These are phyloP conservation scores for Lagerstroemia speciosa DNA, from an alignment of 345 rosid species.

Conservation along the genomic window DNA sequence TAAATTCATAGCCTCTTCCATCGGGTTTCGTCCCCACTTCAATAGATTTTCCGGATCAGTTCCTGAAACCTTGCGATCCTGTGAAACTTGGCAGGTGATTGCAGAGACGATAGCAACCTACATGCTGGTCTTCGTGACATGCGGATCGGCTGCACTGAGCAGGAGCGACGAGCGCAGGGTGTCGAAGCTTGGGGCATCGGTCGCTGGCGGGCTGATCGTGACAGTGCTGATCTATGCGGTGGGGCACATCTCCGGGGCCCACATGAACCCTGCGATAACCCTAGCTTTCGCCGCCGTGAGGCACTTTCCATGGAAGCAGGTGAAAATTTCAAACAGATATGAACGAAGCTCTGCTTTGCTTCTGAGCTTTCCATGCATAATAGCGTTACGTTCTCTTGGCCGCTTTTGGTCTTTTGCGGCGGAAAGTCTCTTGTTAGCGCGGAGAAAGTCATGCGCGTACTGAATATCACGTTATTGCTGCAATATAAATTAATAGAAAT, in stretches of 20 bases:
- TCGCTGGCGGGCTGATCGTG: slow-evolving; percentile 56
- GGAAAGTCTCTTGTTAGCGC: no score
- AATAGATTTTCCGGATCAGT: no score
- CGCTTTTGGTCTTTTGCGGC: no score
- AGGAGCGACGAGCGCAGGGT: slow-evolving; percentile 24
- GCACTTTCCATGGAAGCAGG: slow-evolving; percentile 57
- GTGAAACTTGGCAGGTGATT: slow-evolving; percentile 38
- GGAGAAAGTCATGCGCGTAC: no score
- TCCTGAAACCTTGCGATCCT: no score
- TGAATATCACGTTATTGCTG: no score
- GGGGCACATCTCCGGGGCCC: slow-evolving; percentile 71
- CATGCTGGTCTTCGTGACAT: slow-evolving; percentile 50
- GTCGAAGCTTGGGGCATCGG: slow-evolving; percentile 43
- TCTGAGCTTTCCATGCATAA: not conserved
- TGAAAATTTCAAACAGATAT: not conserved
- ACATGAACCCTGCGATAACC: slow-evolving; percentile 72
- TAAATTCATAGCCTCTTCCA: no score
- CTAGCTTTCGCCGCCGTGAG: slow-evolving; percentile 43
- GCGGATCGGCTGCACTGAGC: slow-evolving; percentile 41
- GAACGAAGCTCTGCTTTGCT: not conserved
- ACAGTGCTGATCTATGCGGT: slow-evolving; percentile 65
- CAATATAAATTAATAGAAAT: no score
- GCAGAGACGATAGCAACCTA: slow-evolving; percentile 53
- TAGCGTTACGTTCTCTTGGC: no score
- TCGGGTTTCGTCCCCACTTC: no score